Conservation (phyloP, 2,329 filamentous ascomycete genomes). For the Alternaria consortialis region DNA sequence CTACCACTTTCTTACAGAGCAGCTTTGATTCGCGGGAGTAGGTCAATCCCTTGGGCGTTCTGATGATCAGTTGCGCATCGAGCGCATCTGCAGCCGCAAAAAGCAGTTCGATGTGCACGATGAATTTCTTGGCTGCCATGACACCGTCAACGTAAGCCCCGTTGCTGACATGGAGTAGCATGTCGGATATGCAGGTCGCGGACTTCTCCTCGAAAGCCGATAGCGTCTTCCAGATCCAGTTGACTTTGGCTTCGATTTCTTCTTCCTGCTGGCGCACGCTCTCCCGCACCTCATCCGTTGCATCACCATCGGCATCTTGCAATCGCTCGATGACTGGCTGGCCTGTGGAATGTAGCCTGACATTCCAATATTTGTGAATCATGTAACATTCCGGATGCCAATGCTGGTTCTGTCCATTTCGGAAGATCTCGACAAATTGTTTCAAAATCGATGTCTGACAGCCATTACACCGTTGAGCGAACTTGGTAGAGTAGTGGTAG, state of each 20-base stretch:
- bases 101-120: slow-evolving; percentile 91
- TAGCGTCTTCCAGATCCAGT: slow-evolving; percentile 96
- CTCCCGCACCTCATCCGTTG: slow-evolving; percentile 74
- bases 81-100: slow-evolving; percentile 89
- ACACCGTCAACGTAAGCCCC: slow-evolving; percentile 95
- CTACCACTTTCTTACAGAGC: slow-evolving; percentile 99
- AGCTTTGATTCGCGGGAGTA: slow-evolving; percentile 97
- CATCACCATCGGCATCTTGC: slow-evolving; percentile 59
- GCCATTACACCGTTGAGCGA: slow-evolving; percentile 94
- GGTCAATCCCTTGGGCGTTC: slow-evolving; percentile 82
- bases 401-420: slow-evolving; percentile 97
- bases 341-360: slow-evolving; percentile 70
- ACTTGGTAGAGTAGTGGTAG: slow-evolving; percentile 98
- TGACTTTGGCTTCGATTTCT: slow-evolving; percentile 96
- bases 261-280: slow-evolving; percentile 86
- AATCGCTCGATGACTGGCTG: slow-evolving; percentile 50
- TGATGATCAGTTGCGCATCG: slow-evolving; percentile 73
- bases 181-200: slow-evolving; percentile 97
- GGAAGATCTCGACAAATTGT: slow-evolving; percentile 98
- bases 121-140: slow-evolving; percentile 93
- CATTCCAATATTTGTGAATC: slow-evolving; percentile 99
- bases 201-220: slow-evolving; percentile 98
- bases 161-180: slow-evolving; percentile 98
- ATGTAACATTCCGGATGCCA: slow-evolving; percentile 99
- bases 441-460: slow-evolving; percentile 97